phyloP scores from a whole-genome alignment of 148 eudicot genomes.

The Chenopodium suecicum region DNA sequence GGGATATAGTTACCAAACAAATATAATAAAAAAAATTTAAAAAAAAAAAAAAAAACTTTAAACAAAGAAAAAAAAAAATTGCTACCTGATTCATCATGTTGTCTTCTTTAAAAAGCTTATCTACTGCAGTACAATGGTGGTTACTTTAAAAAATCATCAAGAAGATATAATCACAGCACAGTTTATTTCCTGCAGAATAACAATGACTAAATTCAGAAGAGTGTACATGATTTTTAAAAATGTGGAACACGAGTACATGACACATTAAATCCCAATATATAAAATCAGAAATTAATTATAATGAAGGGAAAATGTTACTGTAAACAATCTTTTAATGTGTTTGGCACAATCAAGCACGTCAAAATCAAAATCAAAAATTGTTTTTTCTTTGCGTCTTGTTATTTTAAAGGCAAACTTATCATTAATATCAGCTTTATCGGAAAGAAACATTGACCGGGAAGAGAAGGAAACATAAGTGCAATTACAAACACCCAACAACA shows the following conservation, averaged over 20 bases:
- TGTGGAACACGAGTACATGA: background rate
- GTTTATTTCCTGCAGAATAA: constrained; percentile 1
- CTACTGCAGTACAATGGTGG: constrained; percentile 25
- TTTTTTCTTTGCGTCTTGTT: background rate
- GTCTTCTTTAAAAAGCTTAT: constrained; percentile 25
- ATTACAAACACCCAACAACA: background rate
- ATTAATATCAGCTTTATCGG: background rate
- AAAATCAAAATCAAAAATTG: too few species aligned
- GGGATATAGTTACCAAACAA: constrained; percentile 3
- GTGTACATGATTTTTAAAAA: too few species aligned
- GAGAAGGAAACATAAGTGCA: background rate
- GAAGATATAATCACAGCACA: background rate
- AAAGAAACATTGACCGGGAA: background rate
- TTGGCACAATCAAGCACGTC: background rate
- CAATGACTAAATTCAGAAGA: background rate
- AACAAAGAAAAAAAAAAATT: background rate
- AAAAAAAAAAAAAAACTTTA: background rate
- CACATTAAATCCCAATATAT: background rate
- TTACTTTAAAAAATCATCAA: background rate
- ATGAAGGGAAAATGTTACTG: background rate
- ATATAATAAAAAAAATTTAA: background rate
- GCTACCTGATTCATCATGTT: constrained; percentile 41
- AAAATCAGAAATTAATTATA: background rate
- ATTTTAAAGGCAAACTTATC: background rate
- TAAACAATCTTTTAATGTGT: background rate